These are phyloP conservation scores for Gloeophyllum trabeum DNA, from an alignment of 768 basidiomycete species.

Conservation along the genomic window DNA sequence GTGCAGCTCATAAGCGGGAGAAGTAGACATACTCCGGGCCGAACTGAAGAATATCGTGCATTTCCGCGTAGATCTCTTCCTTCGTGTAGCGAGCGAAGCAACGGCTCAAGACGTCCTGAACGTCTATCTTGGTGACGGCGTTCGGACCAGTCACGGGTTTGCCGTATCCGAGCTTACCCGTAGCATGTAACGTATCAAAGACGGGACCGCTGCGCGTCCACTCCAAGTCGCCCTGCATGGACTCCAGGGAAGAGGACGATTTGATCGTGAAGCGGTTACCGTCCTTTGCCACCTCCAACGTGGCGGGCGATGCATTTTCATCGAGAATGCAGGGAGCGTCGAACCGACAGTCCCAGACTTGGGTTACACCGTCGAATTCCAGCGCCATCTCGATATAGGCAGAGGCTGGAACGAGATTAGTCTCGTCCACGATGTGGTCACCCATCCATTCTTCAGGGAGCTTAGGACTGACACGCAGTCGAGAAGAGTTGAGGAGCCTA, in stretches of 20 bases:
- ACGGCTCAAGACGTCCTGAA: not conserved
- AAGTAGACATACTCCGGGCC: constrained; percentile 1
- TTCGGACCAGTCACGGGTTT: not conserved
- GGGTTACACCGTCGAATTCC: not conserved
- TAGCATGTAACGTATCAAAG: constrained; percentile 4
- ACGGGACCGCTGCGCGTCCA: constrained; percentile 3
- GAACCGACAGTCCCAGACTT: constrained; percentile 5
- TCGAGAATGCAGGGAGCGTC: constrained; percentile 4
- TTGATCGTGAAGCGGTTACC: constrained; percentile 1
- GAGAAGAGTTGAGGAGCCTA: not conserved
- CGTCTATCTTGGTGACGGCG: constrained; percentile 1
- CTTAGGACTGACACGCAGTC: not conserved
- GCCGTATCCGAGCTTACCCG: constrained; percentile 5
- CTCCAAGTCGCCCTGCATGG: constrained; percentile 3
- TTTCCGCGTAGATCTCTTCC: constrained; percentile 3
- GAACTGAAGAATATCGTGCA: constrained; percentile 2
- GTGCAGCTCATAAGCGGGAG: not conserved
- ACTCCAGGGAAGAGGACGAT: constrained; percentile 2
- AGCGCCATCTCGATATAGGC: constrained; percentile 6
- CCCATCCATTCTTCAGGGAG: not conserved
- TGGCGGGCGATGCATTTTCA: not conserved
- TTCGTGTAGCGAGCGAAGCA: not conserved
- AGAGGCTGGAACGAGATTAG: constrained; percentile 6
- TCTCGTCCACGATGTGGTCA: constrained; percentile 4
- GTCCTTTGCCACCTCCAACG: constrained; percentile 3